Conservation (phyloP, 768 basidiomycete species). For the Saitozyma podzolica region DNA sequence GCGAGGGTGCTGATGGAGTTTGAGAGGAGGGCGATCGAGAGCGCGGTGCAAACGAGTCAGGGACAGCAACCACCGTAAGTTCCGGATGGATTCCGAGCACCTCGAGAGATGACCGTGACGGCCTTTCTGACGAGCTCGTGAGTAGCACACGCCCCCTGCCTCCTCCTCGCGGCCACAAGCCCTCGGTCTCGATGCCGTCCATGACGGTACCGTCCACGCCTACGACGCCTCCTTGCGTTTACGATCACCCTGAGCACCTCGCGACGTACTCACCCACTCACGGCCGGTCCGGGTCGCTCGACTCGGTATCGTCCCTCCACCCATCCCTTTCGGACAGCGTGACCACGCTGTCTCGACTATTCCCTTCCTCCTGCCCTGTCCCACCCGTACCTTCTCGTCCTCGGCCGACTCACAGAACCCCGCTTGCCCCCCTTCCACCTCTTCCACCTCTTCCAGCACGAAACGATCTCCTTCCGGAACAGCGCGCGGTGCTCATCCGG, state of each 20-base stretch:
- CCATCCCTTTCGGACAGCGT: conserved; percentile 33
- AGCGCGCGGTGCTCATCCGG: conserved; percentile 23
- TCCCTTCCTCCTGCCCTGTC: conserved; percentile 8
- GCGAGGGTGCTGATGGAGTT: conserved; percentile 27
- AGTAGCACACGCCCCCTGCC: conserved; percentile 8
- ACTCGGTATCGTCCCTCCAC: conserved; percentile 29
- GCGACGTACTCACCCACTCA: conserved; percentile 1
- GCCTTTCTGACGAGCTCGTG: not conserved
- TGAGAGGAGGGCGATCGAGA: conserved; percentile 17
- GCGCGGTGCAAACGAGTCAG: conserved; percentile 5
- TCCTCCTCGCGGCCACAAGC: conserved; percentile 15
- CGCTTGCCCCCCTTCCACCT: not conserved
- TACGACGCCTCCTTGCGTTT: not conserved
- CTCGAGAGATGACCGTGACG: not conserved
- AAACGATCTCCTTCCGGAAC: conserved; percentile 30
- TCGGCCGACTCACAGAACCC: not conserved
- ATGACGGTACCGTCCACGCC: not conserved
- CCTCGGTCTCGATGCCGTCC: conserved; percentile 15
- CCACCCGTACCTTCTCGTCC: conserved; percentile 3
- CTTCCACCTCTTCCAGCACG: conserved; percentile 8
- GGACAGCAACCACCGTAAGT: not conserved
- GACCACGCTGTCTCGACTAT: conserved; percentile 23
- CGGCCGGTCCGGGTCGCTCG: conserved; percentile 23
- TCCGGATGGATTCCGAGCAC: not conserved
- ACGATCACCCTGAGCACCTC: not conserved